Evolutionary conservation across 2,329 filamentous ascomycete species (phyloP), one percentile per base, ranked within the genome.

Genomic region (Trichoderma koningiopsis): DNA sequence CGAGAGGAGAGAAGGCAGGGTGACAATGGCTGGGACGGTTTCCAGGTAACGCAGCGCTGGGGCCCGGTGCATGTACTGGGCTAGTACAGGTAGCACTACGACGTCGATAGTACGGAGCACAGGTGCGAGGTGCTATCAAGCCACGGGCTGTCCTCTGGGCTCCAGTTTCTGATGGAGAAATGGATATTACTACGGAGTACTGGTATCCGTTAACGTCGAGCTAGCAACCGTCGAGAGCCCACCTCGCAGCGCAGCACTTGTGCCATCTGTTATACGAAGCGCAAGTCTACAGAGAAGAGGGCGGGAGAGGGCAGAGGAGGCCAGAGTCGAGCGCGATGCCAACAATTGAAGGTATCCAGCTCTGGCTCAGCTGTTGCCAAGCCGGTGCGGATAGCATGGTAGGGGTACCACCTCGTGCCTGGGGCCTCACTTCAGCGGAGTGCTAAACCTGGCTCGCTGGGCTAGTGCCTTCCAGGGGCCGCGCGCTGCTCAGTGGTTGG

Each of bases 1-100:
- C 3, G 40, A n/a, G 40, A 43, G 40, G 40, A 19, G 40, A 43
- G 40, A 43, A n/a, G 13, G 47, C 57, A 64, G 58, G 60, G 67
- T 64, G 60, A 63, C 52, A 69, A 57, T 68, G 65, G 49, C 43
- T 14, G 19, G 37, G 56, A 37, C 37, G 22, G 64, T 37, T 52
- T 69, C 40, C 59, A 69, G 67, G 67, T 69, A 62, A 63, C 67
- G 68, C 68, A 65, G 61, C 43, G 61, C 60, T 22, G 33, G 56
- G 65, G 65, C 59, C 40, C 35, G 43, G 47, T 49, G 33, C 33
- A 35, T 35, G 33, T 35, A 11, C 33, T 35, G 33, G 33, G 22
- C 14, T 43, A 43, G 40, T 43, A 43, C 40, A 43, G 40, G 40
- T 43, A 27, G 27, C 27, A 43, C 40, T 43, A 19, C 40, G 47